These are phyloP conservation scores for Rhizopogon vinicolor DNA, from an alignment of 768 basidiomycete species.

Conservation along the genomic window DNA sequence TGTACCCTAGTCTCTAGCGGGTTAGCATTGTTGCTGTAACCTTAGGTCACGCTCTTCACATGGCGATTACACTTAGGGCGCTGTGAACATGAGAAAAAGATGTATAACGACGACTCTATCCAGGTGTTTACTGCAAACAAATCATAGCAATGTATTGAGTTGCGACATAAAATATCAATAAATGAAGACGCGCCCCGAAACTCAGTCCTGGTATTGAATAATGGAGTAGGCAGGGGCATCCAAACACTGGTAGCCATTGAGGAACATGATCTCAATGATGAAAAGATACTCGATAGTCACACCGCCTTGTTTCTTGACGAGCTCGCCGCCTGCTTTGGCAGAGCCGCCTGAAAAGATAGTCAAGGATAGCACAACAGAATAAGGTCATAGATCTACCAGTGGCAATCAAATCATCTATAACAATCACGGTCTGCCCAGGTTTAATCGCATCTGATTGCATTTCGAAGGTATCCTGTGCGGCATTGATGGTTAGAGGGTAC, in stretches of 20 bases:
- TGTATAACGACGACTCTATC: too few relatives aligned
- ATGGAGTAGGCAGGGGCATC: conserved; percentile 89
- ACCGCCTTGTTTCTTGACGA: conserved; percentile 79
- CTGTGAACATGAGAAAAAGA: too few relatives aligned
- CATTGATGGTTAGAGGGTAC: conserved; percentile 1
- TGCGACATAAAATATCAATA: conserved; percentile 16
- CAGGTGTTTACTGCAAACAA: neutral
- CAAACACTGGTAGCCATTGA: conserved; percentile 73
- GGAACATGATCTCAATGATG: conserved; percentile 77
- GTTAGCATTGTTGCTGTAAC: too few relatives aligned
- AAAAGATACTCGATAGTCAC: conserved; percentile 91
- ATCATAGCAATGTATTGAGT: neutral
- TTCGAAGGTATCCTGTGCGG: conserved; percentile 84
- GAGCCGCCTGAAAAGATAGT: conserved; percentile 65
- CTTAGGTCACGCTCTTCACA: too few relatives aligned
- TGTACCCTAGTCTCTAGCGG: too few relatives aligned
- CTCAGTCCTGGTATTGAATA: conserved; percentile 63
- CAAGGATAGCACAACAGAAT: neutral
- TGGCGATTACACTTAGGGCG: too few relatives aligned
- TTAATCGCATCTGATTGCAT: conserved; percentile 87
- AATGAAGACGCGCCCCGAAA: conserved; percentile 9
- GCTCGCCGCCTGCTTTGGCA: conserved; percentile 87
- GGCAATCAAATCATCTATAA: conserved; percentile 95
- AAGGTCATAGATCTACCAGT: conserved; percentile 56
- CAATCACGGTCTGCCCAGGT: conserved; percentile 76